Conservation (phyloP, 2,329 filamentous ascomycete species). For the Fusarium sarcochroum region DNA sequence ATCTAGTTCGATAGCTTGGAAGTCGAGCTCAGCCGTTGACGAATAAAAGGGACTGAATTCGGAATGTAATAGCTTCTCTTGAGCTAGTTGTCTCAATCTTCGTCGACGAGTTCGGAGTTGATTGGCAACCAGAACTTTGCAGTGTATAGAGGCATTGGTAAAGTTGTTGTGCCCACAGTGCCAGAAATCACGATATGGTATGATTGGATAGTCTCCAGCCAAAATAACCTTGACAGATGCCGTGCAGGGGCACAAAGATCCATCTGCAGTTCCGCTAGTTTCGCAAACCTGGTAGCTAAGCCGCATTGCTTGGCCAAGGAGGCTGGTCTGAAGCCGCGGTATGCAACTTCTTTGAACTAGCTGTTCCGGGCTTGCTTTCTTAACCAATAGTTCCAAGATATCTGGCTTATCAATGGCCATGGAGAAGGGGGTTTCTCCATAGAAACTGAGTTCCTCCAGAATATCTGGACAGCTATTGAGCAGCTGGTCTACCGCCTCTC, state of each 20-base stretch:
- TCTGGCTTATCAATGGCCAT: neutral
- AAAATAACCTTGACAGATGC: neutral
- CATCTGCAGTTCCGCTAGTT: accelerated
- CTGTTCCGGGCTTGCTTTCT: neutral
- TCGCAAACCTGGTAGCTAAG: neutral
- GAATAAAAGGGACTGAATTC: accelerated
- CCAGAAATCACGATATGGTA: neutral
- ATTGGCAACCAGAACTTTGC: neutral
- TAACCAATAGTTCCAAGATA: neutral
- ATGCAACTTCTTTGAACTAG: accelerated
- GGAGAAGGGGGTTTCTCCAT: neutral
- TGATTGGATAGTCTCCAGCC: neutral
- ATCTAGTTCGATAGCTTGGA: neutral
- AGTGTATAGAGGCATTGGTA: neutral
- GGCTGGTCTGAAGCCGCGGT: accelerated
- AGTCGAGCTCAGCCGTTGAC: neutral
- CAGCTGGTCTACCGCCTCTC: neutral
- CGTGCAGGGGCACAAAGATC: neutral
- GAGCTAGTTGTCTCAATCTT: neutral
- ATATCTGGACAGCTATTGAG: neutral
- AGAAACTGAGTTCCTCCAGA: neutral
- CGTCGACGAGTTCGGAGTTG: neutral
- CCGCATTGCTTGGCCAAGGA: neutral
- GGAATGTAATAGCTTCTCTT: accelerated
- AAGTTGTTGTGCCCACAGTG: accelerated